Base-by-base conservation (phyloP, 306 rosid species). In the Cucurbita argyrosperma region DNA sequence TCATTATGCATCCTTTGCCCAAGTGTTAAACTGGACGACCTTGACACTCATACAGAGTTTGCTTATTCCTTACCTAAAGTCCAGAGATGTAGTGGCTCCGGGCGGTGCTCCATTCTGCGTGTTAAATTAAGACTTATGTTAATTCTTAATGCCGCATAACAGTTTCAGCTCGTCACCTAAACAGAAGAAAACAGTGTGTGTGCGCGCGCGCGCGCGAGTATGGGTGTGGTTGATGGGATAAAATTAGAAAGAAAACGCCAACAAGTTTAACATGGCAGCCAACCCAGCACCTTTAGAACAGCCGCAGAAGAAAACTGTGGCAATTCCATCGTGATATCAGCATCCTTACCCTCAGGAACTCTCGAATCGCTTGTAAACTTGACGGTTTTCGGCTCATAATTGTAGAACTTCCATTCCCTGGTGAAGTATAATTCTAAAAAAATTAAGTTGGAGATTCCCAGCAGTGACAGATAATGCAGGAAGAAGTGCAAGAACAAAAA, bases 331-430 rank as follows among this genome's bases (percentile, higher is more conserved):
- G 62, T 68, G 58, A 53, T 71, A 38, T 74, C 54, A n/a, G 10
- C 80, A 78, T 80, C 77, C 57, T 80, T 78, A 71, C 72, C 80
- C 75, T 82, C 83, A 13, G 78, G 76, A 57, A 74, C 83, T 61
- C 82, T 88, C 30, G 52, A 62, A 52, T 78, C 80, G 30, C 80
- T 46, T 49, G 84, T 79, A 76, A 94, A 89, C 55, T 81, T 90
- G 77, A 94, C 80, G 56, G 55, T 71, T 82, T 79, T 88, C 23
- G 91, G 73, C 69, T 85, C 89, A 60, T 91, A 94, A 53, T 79
- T 81, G 77, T 86, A 94, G 79, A 83, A 80, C 61, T 74, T 90
- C 95, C 99, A 94, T 83, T 91, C 92, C 82, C 96, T 90, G 77
- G 46, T 71, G 15, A 63, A 42, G 75, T 40, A 39, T 15, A 37